Evolutionary conservation across 805 yeast genomes (phyloP), one percentile per base, ranked within the genome.

Genomic region (Candida hungchunana): DNA sequence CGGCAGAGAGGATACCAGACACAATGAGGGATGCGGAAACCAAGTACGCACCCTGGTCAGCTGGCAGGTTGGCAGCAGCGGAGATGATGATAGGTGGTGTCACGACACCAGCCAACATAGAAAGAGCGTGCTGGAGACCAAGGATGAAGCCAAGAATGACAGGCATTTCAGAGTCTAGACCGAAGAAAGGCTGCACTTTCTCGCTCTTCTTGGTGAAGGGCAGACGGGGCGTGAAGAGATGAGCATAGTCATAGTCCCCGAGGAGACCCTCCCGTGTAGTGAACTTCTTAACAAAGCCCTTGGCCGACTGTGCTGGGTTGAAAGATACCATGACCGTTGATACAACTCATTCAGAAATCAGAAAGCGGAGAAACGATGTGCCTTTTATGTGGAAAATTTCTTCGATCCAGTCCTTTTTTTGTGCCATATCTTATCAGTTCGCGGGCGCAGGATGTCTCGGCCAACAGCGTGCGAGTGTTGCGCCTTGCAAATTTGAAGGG

Each of bases 71-170:
- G 7, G 90, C 90, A 18, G 73, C 58, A 10, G 68, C 49, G 0
- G 88, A 66, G 32, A 86, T 82, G 46, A 88, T 66, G 36, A 88
- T 63, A 3, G 95, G 90, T 7, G 96, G 95, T 7, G 93, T 67
- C 24, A 83, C 82, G 33, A 88, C 75, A 52, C 96, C 96, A 12
- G 96, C 96, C 63, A 88, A 64, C 96, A 89, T 88, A 18, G 96
- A 78, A 46, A 88, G 59, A 1, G 95, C 65, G 56, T 88, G 97
- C 64, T 88, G 96, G 44, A 88, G 69, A 13, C 97, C 96, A 22
- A 89, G 70, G 9, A 88, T 38, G 39, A 82, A 58, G 1, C 94
- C 95, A 39, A 88, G 65, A 7, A 82, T 48, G n/a, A 87, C 48
- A 1, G 97, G 97, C 76, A 89, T 79, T 2, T 79, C 85, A 29